Evolutionary conservation across 1,284 basidiomycete genomes (phyloP).

Genomic region (Apiotrichum porosum): DNA sequence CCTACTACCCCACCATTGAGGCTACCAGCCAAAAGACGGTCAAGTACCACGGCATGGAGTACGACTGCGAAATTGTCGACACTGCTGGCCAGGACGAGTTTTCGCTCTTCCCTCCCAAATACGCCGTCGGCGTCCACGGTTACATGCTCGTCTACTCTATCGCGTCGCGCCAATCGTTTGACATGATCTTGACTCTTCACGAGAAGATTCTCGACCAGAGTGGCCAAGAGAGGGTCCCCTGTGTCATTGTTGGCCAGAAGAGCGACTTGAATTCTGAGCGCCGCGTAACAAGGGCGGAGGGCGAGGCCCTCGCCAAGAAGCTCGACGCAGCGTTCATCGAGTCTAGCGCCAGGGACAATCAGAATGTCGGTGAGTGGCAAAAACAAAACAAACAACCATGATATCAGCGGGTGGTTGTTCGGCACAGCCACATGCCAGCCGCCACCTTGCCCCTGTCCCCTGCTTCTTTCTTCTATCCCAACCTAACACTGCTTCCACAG

Average conservation of each 20-base stretch:
- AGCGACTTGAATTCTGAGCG: conserved; percentile 63
- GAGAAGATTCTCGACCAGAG: conserved; percentile 98
- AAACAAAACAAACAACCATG: background rate
- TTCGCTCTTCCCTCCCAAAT: conserved; percentile 73
- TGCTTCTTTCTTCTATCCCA: too few relatives aligned
- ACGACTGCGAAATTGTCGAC: conserved; percentile 96
- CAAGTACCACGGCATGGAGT: conserved; percentile 76
- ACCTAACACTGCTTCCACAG: conserved; percentile 49
- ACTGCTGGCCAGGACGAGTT: conserved; percentile 94
- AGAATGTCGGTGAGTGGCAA: conserved; percentile 73
- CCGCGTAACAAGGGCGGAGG: conserved; percentile 71
- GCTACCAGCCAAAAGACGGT: conserved; percentile 79
- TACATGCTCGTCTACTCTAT: conserved; percentile 94
- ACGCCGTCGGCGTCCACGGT: conserved; percentile 76
- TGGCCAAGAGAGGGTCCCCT: conserved; percentile 82
- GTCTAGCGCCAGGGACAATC: conserved; percentile 80
- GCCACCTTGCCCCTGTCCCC: too few relatives aligned
- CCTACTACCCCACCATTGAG: conserved; percentile 95
- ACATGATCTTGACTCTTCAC: conserved; percentile 91
- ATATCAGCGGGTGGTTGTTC: background rate
- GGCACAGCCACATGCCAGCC: too few relatives aligned
- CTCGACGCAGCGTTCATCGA: conserved; percentile 78
- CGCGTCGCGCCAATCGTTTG: conserved; percentile 83
- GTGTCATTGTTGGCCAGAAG: conserved; percentile 96
- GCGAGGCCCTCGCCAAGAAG: conserved; percentile 65